Evolutionary conservation across 140 eudicot species (phyloP), one percentile per base, ranked within the genome.

Genomic region (Stevia rebaudiana): DNA sequence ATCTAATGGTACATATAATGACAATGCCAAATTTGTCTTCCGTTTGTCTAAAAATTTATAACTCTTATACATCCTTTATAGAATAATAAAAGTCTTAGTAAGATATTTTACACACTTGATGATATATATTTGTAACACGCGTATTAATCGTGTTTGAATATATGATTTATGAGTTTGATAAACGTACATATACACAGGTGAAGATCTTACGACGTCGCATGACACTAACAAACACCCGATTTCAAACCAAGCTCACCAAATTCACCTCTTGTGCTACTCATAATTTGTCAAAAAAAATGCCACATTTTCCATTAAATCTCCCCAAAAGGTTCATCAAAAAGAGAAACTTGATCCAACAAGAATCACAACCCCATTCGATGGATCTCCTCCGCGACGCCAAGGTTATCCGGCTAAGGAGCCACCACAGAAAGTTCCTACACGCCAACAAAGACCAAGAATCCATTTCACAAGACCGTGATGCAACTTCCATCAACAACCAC

Each of bases 371-470:
- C 13, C 22, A 83, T 1, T 85, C 81, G 11, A 85, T 83, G 88
- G 88, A 83, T 13, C 67, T 77, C 39, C 87, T 87, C 64, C 75
- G 31, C 21, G 63, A 70, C 67, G 87, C 94, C 1, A 87, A 75
- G 23, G 69, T 83, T 1, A 84, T 87, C 36, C 79, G 95, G 0
- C 64, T 87, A 25, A 74, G 78, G 3, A 75, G 87, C 80, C 66
- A 44, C 71, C 98, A 88, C 61, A 77, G 78, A 60, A 92, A 85
- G 77, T 92, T 81, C 82, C 75, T 92, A 0, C 78, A 71, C 22
- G 98, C 98, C 30, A 82, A 79, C 1, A 79, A 71, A 0, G 90
- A 92, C 80, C 84, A 81, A 36, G 95, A 79, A 19, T 69, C 90
- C 40, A 94, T 92, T 4, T 70, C 80, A 43, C 98, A 88, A 42